These are phyloP conservation scores for Dictyostelium intermedium DNA, from an alignment of 78 protist species.

Conservation along the genomic window DNA sequence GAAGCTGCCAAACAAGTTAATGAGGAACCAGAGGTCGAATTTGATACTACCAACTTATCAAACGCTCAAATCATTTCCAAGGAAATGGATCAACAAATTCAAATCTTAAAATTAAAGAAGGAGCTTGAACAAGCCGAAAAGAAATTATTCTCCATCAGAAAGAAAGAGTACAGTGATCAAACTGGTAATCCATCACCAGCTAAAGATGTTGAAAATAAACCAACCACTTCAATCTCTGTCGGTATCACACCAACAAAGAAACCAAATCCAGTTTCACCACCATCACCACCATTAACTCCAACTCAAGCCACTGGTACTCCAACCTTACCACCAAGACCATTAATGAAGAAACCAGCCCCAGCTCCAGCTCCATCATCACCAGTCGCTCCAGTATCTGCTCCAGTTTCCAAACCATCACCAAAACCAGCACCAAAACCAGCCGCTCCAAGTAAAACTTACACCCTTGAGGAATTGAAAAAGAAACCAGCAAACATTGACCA, in stretches of 20 bases:
- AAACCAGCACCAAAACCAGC: conserved; percentile 26
- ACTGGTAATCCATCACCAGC: conserved; percentile 25
- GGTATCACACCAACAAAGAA: neutral
- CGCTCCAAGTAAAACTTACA: conserved; percentile 20
- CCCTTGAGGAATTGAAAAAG: conserved; percentile 40
- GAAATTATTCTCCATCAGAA: conserved; percentile 63
- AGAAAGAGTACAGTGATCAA: conserved; percentile 66
- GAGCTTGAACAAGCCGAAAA: conserved; percentile 77
- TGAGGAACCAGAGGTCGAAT: neutral
- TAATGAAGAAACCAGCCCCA: conserved; percentile 38
- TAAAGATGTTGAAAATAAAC: neutral
- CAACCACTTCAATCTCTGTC: conserved; percentile 2
- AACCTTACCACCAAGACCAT: conserved; percentile 29
- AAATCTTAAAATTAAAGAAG: conserved; percentile 64
- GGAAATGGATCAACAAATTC: conserved; percentile 83
- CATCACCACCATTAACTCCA: conserved; percentile 42
- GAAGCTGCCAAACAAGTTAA: conserved; percentile 76
- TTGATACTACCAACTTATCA: conserved; percentile 37
- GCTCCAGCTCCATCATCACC: neutral
- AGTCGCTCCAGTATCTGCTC: neutral
- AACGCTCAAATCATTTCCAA: conserved; percentile 42
- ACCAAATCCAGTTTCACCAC: neutral
- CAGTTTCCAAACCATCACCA: conserved; percentile 18
- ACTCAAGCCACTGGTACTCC: neutral
- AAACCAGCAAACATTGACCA: conserved; percentile 60